Evolutionary conservation across 2,329 filamentous ascomycete genomes (phyloP).

Genomic region (Metarhizium robertsii): DNA sequence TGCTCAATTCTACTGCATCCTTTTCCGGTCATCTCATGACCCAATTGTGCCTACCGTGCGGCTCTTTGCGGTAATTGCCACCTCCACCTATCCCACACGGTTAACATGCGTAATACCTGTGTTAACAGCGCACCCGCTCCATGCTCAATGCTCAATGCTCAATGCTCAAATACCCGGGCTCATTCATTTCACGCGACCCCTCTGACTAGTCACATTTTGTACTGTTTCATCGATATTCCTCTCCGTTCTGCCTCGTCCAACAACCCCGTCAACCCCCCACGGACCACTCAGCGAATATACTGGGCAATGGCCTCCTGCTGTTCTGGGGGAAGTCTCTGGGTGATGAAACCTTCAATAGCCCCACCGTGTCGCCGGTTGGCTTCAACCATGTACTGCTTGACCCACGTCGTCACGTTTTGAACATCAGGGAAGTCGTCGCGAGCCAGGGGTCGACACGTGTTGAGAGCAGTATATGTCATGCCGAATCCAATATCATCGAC

Average conservation of each 20-base stretch:
- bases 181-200: neutral
- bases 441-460: conserved; percentile 69
- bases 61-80: too few species aligned
- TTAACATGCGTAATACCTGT: neutral
- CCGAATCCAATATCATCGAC: conserved; percentile 94
- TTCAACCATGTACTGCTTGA: conserved; percentile 64
- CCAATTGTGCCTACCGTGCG: too few species aligned
- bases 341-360: conserved; percentile 60
- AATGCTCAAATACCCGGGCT: neutral
- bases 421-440: conserved; percentile 83
- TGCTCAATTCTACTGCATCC: too few species aligned
- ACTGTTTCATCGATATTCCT: conserved; percentile 1
- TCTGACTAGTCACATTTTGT: neutral
- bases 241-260: neutral
- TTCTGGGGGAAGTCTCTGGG: conserved; percentile 58
- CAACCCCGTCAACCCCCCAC: neutral
- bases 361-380: conserved; percentile 68
- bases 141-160: neutral
- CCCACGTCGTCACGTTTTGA: conserved; percentile 75
- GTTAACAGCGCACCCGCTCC: neutral
- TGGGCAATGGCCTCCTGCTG: conserved; percentile 42
- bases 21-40: too few species aligned
- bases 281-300: conserved; percentile 33
- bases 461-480: conserved; percentile 86
- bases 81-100: too few species aligned